These are phyloP conservation scores for Penicillium sp. DNA, from an alignment of 2,329 filamentous ascomycete genomes.

Conservation along the genomic window DNA sequence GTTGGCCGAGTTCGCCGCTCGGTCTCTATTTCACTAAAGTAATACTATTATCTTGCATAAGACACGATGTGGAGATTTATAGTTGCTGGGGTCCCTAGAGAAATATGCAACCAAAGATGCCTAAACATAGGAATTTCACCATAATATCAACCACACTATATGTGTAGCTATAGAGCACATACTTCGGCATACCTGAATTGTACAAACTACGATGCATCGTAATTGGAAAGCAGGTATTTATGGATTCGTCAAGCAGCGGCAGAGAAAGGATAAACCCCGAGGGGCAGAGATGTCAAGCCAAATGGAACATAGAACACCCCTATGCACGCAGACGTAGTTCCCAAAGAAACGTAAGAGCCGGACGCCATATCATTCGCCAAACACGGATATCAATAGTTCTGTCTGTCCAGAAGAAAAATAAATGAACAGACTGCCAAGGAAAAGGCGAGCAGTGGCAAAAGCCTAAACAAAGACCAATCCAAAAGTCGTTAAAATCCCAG, in stretches of 20 bases:
- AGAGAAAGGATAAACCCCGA: constrained; percentile 15
- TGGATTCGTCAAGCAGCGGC: constrained; percentile 25
- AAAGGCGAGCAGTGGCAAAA: constrained; percentile 12
- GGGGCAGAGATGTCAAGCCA: constrained; percentile 14
- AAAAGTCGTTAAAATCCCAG: constrained; percentile 20
- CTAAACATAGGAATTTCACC: background rate
- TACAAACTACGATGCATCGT: constrained; percentile 3
- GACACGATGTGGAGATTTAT: background rate
- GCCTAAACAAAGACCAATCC: constrained; percentile 15
- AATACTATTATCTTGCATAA: background rate
- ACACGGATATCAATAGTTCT: constrained; percentile 35
- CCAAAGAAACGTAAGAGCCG: constrained; percentile 24
- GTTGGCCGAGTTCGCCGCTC: constrained; percentile 16
- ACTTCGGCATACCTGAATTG: background rate
- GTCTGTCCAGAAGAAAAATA: constrained; percentile 3
- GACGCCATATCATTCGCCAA: constrained; percentile 33
- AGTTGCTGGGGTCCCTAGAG: background rate
- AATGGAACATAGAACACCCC: constrained; percentile 12
- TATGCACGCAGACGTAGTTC: constrained; percentile 22
- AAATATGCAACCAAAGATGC: background rate
- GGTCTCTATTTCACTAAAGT: background rate
- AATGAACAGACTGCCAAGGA: constrained; percentile 11
- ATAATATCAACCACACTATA: background rate
- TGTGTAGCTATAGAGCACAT: background rate
- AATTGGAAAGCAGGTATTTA: constrained; percentile 13